phyloP scores from a whole-genome alignment of 352 stramenopile species.

The Elongisporangium prolatum region DNA sequence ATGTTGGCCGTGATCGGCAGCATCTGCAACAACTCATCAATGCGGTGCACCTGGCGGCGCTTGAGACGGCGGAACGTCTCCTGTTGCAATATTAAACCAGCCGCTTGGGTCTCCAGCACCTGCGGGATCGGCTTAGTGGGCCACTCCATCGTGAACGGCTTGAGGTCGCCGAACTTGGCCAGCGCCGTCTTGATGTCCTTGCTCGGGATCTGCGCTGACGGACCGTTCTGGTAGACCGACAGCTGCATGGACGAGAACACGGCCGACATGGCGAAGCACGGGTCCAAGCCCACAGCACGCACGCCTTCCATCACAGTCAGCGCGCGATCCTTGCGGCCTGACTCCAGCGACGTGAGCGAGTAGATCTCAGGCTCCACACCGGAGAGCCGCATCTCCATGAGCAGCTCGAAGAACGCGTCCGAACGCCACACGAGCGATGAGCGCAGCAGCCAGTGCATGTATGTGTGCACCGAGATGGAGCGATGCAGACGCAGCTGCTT shows the following conservation, averaged over 20 bases:
- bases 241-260: slow-evolving; percentile 81
- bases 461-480: slow-evolving; percentile 61
- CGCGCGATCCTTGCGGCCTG: slow-evolving; percentile 72
- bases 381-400: slow-evolving; percentile 84
- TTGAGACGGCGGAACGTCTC: slow-evolving; percentile 86
- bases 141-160: slow-evolving; percentile 56
- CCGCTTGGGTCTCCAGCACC: slow-evolving; percentile 77
- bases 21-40: slow-evolving; percentile 78
- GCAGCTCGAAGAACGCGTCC: slow-evolving; percentile 80
- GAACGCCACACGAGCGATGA: slow-evolving; percentile 75
- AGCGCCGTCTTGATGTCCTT: slow-evolving; percentile 41
- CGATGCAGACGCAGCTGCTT: slow-evolving; percentile 70
- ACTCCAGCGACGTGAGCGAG: slow-evolving; percentile 82
- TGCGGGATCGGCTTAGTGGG: slow-evolving; percentile 73
- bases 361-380: slow-evolving; percentile 77
- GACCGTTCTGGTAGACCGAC: slow-evolving; percentile 66
- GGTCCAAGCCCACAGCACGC: slow-evolving; percentile 72
- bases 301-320: slow-evolving; percentile 88
- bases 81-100: slow-evolving; percentile 74
- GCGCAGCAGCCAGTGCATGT: slow-evolving; percentile 83
- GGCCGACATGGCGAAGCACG: slow-evolving; percentile 83
- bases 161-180: slow-evolving; percentile 60
- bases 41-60: slow-evolving; percentile 72
- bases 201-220: slow-evolving; percentile 38
- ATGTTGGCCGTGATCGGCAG: slow-evolving; percentile 85